phyloP scores from a whole-genome alignment of 1,284 basidiomycete species.

The Entoloma clypeatum region DNA sequence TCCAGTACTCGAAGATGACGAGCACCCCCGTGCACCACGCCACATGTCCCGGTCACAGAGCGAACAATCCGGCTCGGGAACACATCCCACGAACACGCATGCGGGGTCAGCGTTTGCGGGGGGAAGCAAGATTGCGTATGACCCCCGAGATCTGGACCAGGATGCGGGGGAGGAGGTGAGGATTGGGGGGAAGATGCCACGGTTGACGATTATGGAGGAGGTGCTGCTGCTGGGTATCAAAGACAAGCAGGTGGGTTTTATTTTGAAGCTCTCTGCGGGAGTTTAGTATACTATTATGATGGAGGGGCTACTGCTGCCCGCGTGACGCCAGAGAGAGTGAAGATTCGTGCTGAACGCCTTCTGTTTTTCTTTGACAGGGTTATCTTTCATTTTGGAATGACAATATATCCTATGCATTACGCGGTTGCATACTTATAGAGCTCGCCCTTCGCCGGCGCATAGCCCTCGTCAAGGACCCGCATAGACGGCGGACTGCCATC shows the following conservation, averaged over 20 bases:
- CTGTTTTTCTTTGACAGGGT: slow-evolving; percentile 49
- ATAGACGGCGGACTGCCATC: slow-evolving; percentile 71
- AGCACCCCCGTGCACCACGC: slow-evolving; percentile 19
- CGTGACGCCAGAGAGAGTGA: slow-evolving; percentile 1
- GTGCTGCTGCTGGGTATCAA: slow-evolving; percentile 88
- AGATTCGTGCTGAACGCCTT: not conserved
- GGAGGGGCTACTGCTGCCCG: too few species aligned
- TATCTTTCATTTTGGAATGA: slow-evolving; percentile 98
- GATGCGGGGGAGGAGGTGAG: slow-evolving; percentile 65
- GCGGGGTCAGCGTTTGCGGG: slow-evolving; percentile 81
- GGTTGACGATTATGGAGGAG: slow-evolving; percentile 96
- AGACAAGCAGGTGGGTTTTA: slow-evolving; percentile 73
- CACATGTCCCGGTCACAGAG: slow-evolving; percentile 1
- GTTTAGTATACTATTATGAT: not conserved
- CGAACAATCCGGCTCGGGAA: slow-evolving; percentile 1
- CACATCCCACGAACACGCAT: slow-evolving; percentile 23
- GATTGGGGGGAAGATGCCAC: slow-evolving; percentile 72
- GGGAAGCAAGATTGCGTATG: slow-evolving; percentile 85
- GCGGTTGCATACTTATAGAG: slow-evolving; percentile 93
- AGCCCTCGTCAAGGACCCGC: slow-evolving; percentile 82
- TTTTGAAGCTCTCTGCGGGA: slow-evolving; percentile 3
- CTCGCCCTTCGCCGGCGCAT: slow-evolving; percentile 88
- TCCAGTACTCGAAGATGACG: slow-evolving; percentile 21
- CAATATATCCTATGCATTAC: slow-evolving; percentile 94
- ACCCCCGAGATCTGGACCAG: slow-evolving; percentile 86